Base-by-base conservation (phyloP, 805 yeast genomes). In the Kuraishia piskuri region DNA sequence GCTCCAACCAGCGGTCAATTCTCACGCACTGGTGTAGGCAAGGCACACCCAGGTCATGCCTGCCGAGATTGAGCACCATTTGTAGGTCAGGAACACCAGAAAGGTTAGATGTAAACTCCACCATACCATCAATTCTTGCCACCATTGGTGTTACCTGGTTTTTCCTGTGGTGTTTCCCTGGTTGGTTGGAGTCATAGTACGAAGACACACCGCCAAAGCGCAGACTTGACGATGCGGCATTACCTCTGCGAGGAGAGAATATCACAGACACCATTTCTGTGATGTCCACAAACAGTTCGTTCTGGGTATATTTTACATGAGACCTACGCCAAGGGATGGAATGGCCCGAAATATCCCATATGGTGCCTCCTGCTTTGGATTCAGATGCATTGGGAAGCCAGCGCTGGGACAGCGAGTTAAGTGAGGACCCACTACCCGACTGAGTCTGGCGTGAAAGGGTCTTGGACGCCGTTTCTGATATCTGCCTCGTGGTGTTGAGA, bases 201-300 rank as follows among this genome's bases (percentile, higher is more conserved):
- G 68, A 64, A 0, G 67, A 57, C 49, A 52, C 47, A 56, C 50
- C 14, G 54, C 46, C 26, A 17, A 22, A 45, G 19, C 53, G n/a
- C 31, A 54, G 26, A 25, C 25, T 55, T 52, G 25, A 50, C 24
- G 46, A 48, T 46, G 40, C 55, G 46, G 19, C 54, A 24, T 10
- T 51, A 22, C 1, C 51, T 5, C 37, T 50, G 54, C 6, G 53
- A 49, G 54, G 79, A 68, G 22, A 71, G 22, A 83, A 66, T 0
- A 86, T 74, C 40, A 85, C 77, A 57, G 77, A 77, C 22, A 88
- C 66, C 0, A 76, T 71, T 65, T 92, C 99, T 2, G 76, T 74
- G 5, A 94, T 65, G 67, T 94, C 98, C 8, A 92, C 86, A 64
- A 84, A 90, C 67, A 92, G 75, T 67, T 92, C 98, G 66, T 92